A percentile compares a stretch with the other conserved stretches of the same genome.
phyloP scores from a whole-genome alignment of 2,329 filamentous ascomycete genomes.

The Ophiostoma sp. region DNA sequence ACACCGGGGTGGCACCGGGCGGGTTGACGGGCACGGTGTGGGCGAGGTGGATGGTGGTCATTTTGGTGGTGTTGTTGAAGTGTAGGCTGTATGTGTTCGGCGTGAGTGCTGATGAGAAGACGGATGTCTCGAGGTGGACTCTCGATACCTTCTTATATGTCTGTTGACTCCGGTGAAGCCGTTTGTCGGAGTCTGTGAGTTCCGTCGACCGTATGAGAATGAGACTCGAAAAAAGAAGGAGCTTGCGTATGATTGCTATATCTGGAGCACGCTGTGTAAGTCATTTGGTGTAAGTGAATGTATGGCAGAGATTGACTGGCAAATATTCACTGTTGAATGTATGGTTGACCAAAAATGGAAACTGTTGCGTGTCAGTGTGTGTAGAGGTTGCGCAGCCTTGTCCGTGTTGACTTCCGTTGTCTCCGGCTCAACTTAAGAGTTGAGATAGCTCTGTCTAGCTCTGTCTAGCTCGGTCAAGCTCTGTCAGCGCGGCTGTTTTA shows the following conservation, averaged over 20 bases:
- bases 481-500: constrained; percentile 4
- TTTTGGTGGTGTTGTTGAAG: constrained; percentile 25
- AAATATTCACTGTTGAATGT: not conserved
- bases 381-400: not conserved
- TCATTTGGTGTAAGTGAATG: not conserved
- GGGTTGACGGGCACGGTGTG: constrained; percentile 41
- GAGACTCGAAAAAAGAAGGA: not conserved
- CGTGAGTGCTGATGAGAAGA: not conserved
- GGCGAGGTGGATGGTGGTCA: constrained; percentile 36
- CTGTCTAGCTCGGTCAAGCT: not conserved
- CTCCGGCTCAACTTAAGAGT: not conserved
- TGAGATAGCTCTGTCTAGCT: not conserved
- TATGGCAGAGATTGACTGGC: not conserved
- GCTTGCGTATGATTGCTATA: not conserved
- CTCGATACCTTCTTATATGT: not conserved
- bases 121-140: not conserved
- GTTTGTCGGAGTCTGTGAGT: not conserved
- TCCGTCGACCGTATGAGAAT: not conserved
- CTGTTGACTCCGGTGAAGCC: not conserved
- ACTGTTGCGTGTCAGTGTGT: not conserved
- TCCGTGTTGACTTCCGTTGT: not conserved
- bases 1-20: constrained; percentile 32
- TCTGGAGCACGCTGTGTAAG: not conserved
- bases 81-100: not conserved
- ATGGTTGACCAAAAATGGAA: not conserved